Evolutionary conservation across 768 basidiomycete species (phyloP).

Genomic region (Russula lepida): DNA sequence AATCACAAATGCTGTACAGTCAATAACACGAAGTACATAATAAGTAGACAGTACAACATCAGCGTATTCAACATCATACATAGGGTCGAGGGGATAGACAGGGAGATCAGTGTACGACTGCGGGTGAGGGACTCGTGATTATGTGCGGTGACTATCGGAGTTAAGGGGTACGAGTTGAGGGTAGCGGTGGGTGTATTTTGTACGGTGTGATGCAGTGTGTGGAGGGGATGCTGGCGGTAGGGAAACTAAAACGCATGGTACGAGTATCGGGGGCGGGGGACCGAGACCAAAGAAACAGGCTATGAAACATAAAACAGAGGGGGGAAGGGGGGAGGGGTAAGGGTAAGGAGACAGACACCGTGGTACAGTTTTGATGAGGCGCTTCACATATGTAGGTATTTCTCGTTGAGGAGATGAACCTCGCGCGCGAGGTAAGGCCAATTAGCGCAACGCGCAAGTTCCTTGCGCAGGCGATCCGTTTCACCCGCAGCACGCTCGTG

Average conservation of each 20-base stretch:
- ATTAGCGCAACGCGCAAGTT: conserved; percentile 59
- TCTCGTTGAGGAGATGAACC: conserved; percentile 79
- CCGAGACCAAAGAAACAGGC: conserved; percentile 1
- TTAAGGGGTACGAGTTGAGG: not conserved
- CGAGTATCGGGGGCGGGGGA: conserved; percentile 13
- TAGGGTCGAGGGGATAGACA: not conserved
- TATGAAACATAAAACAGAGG: conserved; percentile 1
- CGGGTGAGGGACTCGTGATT: not conserved
- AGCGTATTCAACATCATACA: conserved; percentile 6
- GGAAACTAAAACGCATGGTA: conserved; percentile 18
- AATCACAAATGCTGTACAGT: conserved; percentile 10
- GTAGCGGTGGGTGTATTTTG: not conserved
- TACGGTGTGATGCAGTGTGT: conserved; percentile 1
- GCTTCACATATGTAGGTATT: conserved; percentile 43
- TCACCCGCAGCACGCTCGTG: conserved; percentile 53
- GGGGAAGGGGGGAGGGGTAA: not conserved
- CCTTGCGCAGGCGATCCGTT: conserved; percentile 42
- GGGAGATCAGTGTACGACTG: not conserved
- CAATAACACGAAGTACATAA: conserved; percentile 9
- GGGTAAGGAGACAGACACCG: not conserved
- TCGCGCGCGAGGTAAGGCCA: conserved; percentile 85
- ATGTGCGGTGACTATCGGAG: not conserved
- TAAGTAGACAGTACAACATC: conserved; percentile 14
- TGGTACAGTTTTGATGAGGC: not conserved
- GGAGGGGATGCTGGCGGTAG: not conserved